Percentiles rank a stretch among this genome's conserved stretches.
Evolutionary conservation across 2,329 filamentous ascomycete genomes (phyloP).

Genomic region (Chaetomium sp.): DNA sequence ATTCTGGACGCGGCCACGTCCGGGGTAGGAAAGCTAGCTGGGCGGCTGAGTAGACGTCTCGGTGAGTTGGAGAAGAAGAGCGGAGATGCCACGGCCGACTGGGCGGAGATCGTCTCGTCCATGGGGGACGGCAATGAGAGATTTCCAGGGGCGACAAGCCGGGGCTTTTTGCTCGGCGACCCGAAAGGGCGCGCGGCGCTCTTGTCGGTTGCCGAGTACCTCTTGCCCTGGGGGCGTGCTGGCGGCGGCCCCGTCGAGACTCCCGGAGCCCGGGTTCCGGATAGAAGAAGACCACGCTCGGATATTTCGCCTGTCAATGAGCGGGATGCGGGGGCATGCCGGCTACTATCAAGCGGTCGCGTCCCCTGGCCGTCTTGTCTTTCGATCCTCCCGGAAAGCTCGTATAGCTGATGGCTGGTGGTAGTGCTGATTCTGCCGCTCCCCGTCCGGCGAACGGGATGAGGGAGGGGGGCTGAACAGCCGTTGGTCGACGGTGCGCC

Average conservation of each 20-base stretch:
- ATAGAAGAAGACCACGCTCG: constrained; percentile 5
- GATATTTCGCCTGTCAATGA: constrained; percentile 31
- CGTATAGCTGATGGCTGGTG: constrained; percentile 21
- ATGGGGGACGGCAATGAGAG: constrained; percentile 46
- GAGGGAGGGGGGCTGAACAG: constrained; percentile 29
- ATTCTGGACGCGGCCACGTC: constrained; percentile 53
- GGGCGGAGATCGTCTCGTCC: constrained; percentile 28
- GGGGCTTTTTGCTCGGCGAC: constrained; percentile 50
- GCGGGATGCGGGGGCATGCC: constrained; percentile 39
- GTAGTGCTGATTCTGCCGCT: constrained; percentile 9
- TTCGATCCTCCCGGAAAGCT: constrained; percentile 26
- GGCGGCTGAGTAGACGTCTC: constrained; percentile 42
- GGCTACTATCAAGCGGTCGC: constrained; percentile 34
- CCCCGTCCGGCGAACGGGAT: constrained; percentile 16
- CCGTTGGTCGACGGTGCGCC: constrained; percentile 17
- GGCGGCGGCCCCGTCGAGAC: constrained; percentile 18
- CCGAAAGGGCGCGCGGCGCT: constrained; percentile 22
- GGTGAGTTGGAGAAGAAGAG: constrained; percentile 55
- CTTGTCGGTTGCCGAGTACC: constrained; percentile 37
- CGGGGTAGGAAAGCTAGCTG: constrained; percentile 44
- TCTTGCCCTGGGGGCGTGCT: constrained; percentile 36
- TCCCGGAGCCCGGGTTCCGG: constrained; percentile 18
- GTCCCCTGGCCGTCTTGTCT: constrained; percentile 29
- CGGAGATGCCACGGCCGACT: constrained; percentile 48
- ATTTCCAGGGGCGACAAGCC: constrained; percentile 49